phyloP scores from a whole-genome alignment of 345 rosid genomes.

The Turnera subulata region DNA sequence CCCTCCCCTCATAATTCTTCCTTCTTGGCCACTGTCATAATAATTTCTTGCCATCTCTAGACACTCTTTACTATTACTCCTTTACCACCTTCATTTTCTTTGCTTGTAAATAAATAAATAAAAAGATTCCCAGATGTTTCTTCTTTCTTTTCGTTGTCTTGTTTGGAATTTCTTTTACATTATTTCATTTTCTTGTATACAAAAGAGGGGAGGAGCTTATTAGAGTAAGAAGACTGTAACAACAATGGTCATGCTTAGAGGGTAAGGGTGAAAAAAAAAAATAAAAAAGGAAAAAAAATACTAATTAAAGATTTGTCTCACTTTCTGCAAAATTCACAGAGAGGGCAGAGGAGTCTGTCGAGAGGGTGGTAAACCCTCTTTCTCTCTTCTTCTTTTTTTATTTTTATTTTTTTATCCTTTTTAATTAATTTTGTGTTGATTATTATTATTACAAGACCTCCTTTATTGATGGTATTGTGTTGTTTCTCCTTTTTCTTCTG shows the following conservation, averaged over 20 bases:
- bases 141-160: background rate
- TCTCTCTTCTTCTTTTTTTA: background rate
- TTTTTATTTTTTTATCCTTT: background rate
- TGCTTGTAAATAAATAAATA: background rate
- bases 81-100: background rate
- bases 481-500: constrained; percentile 38
- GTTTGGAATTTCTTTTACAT: too few species aligned
- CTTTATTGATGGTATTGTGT: constrained; percentile 37
- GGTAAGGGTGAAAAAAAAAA: background rate
- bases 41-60: background rate
- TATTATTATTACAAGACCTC: constrained; percentile 13
- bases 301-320: background rate
- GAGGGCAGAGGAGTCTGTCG: constrained; percentile 1
- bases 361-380: background rate
- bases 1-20: background rate
- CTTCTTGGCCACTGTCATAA: background rate
- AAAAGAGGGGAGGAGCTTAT: too few species aligned
- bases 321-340: constrained; percentile 21
- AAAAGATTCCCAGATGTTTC: background rate
- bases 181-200: too few species aligned
- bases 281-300: background rate
- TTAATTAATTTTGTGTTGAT: background rate
- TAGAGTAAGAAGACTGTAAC: background rate
- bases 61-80: background rate
- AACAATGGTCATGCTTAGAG: background rate